A percentile compares a stretch with the other conserved stretches of the same genome.
Evolutionary conservation across 176 grass and related monocot species (phyloP).

Genomic region (Carex scoparia): DNA sequence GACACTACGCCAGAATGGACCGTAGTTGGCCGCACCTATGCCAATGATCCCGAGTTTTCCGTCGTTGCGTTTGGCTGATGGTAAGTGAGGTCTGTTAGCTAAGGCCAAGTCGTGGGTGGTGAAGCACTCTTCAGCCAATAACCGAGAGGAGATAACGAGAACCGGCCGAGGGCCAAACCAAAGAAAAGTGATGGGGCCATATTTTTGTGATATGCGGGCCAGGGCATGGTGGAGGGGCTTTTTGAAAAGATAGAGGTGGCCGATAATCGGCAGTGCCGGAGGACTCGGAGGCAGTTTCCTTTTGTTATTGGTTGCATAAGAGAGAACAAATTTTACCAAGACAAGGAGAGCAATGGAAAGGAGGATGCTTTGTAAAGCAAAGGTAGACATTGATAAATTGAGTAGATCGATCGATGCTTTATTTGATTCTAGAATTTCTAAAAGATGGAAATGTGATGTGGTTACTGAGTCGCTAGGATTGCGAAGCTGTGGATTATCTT

Average conservation of each 20-base stretch:
- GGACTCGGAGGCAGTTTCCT: constrained; percentile 15
- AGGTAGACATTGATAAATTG: background rate
- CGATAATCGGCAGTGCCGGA: constrained; percentile 1
- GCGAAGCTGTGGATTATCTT: background rate
- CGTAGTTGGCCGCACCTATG: constrained; percentile 13
- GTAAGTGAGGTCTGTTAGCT: constrained; percentile 30
- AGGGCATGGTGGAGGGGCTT: constrained; percentile 20
- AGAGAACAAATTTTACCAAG: background rate
- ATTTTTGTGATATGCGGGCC: background rate
- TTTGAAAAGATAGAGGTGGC: constrained; percentile 34
- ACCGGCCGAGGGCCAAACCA: constrained; percentile 19
- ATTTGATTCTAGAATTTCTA: background rate
- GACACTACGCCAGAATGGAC: constrained; percentile 19
- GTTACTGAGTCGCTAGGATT: background rate
- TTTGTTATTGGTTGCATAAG: background rate
- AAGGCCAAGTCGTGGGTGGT: constrained; percentile 27
- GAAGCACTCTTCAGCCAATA: constrained; percentile 30
- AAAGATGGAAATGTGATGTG: background rate
- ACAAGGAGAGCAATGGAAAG: background rate
- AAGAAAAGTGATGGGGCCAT: constrained; percentile 21
- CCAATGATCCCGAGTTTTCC: background rate
- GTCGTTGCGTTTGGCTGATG: background rate
- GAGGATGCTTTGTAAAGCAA: background rate
- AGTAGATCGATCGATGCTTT: background rate
- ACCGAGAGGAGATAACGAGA: constrained; percentile 16